Conservation (phyloP, 306 rosid species). For the Lablab purpureus region DNA sequence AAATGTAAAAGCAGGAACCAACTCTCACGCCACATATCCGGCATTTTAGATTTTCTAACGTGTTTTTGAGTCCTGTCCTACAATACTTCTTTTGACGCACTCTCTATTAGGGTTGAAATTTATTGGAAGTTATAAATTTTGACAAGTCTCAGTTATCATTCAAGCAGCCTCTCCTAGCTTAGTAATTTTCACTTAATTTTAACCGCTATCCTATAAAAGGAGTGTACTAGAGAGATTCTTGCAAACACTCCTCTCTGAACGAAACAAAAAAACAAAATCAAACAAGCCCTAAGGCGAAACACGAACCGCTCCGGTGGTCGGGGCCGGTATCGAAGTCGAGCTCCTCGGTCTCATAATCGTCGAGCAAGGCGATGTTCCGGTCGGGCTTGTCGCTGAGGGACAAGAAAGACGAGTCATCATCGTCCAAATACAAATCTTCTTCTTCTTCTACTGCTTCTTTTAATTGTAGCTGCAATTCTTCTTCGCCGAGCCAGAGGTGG, state of each 20-base stretch:
- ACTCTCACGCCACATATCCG: neutral
- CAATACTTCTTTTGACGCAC: no score
- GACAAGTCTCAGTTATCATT: neutral
- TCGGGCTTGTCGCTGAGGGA: constrained; percentile 89
- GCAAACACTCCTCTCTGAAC: neutral
- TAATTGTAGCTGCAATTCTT: neutral
- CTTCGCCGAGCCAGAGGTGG: constrained; percentile 40
- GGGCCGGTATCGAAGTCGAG: constrained; percentile 54
- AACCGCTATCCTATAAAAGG: neutral
- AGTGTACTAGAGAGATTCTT: no score
- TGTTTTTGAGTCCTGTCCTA: neutral
- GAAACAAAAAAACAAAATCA: neutral
- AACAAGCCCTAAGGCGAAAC: constrained; percentile 3
- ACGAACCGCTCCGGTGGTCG: constrained; percentile 83
- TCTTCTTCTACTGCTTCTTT: constrained; percentile 24
- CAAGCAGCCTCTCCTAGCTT: no score
- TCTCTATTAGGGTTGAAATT: no score
- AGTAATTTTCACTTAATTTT: neutral
- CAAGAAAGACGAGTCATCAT: constrained; percentile 72
- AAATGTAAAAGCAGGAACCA: constrained; percentile 7
- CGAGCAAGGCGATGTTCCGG: constrained; percentile 72
- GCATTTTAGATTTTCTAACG: no score
- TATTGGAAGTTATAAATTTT: neutral
- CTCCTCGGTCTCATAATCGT: constrained; percentile 87
- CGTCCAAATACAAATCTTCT: constrained; percentile 58